Base-by-base conservation (phyloP, 345 rosid species). In the Balakata baccata region DNA sequence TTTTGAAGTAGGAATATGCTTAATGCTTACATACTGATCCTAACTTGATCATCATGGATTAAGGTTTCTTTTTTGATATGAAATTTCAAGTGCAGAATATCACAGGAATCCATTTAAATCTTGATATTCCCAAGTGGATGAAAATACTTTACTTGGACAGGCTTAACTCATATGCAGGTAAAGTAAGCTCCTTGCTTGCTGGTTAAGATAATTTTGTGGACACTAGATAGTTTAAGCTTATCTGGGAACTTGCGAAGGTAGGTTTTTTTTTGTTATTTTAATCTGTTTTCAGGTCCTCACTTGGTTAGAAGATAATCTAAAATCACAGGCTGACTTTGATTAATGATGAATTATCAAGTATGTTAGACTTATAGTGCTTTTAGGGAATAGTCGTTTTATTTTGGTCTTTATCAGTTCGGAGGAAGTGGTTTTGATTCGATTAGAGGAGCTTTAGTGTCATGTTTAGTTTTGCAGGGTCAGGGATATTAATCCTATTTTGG, bases 71-170 rank as follows among this genome's bases (percentile, higher is more conserved):
- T 22, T 77, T 82, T 70, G 78, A 72, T 69, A 80, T 71, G 70
- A 71, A 52, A 47, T 63, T 86, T 86, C 46, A 76, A 69, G 52
- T 88, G 91, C 97, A 95, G 99, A 86, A 85, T 84, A 71, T 89
- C 76, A 83, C 89, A 7, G 94, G 96, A 68, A 78, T 92, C 69
- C 89, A 76, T 57, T 70, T 92, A 73, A 84, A 87, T 86, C 89
- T 95, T 78, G 90, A 91, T 85, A 73, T 88, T 71, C 94, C 92
- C 68, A 95, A 87, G 85, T 89, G 90, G 92, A 80, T 86, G 85
- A 89, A 63, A 58, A 66, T 92, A 49, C 85, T 91, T 81, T 86
- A 83, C 78, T 73, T 95, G 86, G 97, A 92, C 85, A 82, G 77
- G 81, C 84, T 88, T 81, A 90, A 86, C 82, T 80, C 84, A 62